Percentiles rank a stretch among this genome's conserved stretches.
These are phyloP conservation scores for Noccaea caerulescens DNA, from an alignment of 345 rosid species.

Conservation along the genomic window DNA sequence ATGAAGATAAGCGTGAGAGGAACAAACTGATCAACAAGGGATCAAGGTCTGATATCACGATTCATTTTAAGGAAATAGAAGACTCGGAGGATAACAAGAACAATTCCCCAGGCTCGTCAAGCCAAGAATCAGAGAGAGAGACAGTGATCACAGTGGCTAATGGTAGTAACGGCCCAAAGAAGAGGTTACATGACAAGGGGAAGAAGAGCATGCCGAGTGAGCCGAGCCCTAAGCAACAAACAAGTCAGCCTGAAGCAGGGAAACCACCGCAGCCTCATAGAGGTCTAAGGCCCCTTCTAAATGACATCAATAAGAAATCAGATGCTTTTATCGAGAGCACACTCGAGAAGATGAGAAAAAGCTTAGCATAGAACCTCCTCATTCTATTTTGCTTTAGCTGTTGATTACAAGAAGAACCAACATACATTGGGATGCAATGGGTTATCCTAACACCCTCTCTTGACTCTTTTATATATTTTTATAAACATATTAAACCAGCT, in stretches of 20 bases:
- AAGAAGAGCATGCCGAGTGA: conserved; percentile 26
- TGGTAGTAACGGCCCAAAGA: conserved; percentile 29
- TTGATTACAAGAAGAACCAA: conserved; percentile 20
- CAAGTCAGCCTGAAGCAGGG: conserved; percentile 32
- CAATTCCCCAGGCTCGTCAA: conserved; percentile 26
- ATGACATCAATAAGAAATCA: conserved; percentile 43
- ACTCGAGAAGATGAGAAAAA: conserved; percentile 41
- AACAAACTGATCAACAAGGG: conserved; percentile 38
- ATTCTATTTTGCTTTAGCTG: conserved; percentile 4
- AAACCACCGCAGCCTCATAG: conserved; percentile 31
- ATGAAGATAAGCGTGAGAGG: conserved; percentile 30
- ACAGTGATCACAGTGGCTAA: conserved; percentile 26
- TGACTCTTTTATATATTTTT: not conserved
- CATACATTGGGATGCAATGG: conserved; percentile 25
- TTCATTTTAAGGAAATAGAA: conserved; percentile 42
- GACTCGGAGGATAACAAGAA: conserved; percentile 34
- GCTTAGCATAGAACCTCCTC: conserved; percentile 33
- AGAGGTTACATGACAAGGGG: conserved; percentile 31
- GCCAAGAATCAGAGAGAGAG: conserved; percentile 35
- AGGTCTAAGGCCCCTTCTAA: conserved; percentile 32
- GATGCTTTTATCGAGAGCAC: conserved; percentile 39
- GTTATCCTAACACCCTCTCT: not conserved
- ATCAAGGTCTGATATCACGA: conserved; percentile 38
- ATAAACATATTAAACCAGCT: conserved; percentile 17
- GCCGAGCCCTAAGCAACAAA: conserved; percentile 25